Evolutionary conservation across 1,139 yeast species (phyloP), one percentile per base, ranked within the genome.

Genomic region (Diutina catenulata): DNA sequence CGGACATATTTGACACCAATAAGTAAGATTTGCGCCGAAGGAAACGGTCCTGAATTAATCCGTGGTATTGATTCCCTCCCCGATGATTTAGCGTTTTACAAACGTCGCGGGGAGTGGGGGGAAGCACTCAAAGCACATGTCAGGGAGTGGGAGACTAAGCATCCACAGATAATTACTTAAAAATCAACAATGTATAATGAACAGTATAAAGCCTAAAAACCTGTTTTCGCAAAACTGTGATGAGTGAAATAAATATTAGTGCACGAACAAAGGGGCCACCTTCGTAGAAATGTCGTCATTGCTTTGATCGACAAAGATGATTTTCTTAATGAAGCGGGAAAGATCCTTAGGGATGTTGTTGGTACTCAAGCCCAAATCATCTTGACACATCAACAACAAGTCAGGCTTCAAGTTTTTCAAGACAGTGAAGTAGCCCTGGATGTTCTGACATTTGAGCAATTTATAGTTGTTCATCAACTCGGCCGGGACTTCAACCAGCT

Each of bases 101-200:
- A 80, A 53, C 68, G 69, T 42, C 62, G 70, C 39, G 68, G 62
- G 3, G 72, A 64, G 32, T 80, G 88, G 87, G 86, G 84, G 0
- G 68, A 65, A 4, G 80, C 84, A n/a, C n/a, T n/a, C n/a, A n/a
- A n/a, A n/a, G n/a, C n/a, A n/a, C n/a, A n/a, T n/a, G n/a, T n/a
- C n/a, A n/a, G n/a, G n/a, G n/a, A n/a, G n/a, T n/a, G n/a, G n/a
- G n/a, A n/a, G n/a, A n/a, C n/a, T n/a, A n/a, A n/a, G n/a, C n/a
- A n/a, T n/a, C n/a, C n/a, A n/a, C n/a, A n/a, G n/a, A n/a, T n/a
- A n/a, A n/a, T n/a, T n/a, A n/a, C n/a, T n/a, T n/a, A n/a, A n/a
- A n/a, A n/a, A n/a, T n/a, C n/a, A n/a, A n/a, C n/a, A n/a, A n/a
- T n/a, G n/a, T n/a, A n/a, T n/a, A n/a, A n/a, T n/a, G n/a, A n/a